Percentiles rank a stretch among this genome's conserved stretches.
Conservation (phyloP, 2,329 filamentous ascomycete species). For the Coniochaeta prunicola region DNA sequence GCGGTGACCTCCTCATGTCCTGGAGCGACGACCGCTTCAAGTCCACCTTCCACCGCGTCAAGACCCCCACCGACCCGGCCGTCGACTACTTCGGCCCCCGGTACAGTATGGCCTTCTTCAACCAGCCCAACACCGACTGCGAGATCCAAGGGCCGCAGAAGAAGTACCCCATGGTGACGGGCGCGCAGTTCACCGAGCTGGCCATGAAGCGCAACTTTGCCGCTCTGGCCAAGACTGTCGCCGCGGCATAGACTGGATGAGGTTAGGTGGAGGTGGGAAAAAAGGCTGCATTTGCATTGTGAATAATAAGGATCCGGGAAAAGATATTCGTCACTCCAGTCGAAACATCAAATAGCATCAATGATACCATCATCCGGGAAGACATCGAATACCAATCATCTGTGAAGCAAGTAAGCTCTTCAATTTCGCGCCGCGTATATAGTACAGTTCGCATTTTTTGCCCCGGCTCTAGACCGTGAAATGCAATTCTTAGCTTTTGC, state of each 20-base stretch:
- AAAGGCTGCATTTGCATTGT: not conserved
- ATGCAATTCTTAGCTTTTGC: not conserved
- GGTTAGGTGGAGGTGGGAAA: not conserved
- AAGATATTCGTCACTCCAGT: no score
- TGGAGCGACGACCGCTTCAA: slow-evolving; percentile 64
- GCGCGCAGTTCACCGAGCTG: slow-evolving; percentile 46
- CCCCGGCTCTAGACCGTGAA: slow-evolving; percentile 1
- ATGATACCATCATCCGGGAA: not conserved
- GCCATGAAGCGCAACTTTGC: slow-evolving; percentile 17
- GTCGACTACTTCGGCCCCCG: slow-evolving; percentile 49
- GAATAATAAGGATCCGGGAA: not conserved
- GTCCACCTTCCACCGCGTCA: slow-evolving; percentile 57
- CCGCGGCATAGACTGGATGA: not conserved
- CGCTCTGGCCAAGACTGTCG: slow-evolving; percentile 8
- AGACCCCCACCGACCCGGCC: slow-evolving; percentile 47
- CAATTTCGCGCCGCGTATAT: not conserved
- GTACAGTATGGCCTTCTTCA: slow-evolving; percentile 61
- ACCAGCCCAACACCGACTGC: slow-evolving; percentile 52
- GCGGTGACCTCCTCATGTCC: slow-evolving; percentile 57
- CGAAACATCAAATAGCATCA: no score
- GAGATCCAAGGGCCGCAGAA: slow-evolving; percentile 52
- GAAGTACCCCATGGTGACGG: slow-evolving; percentile 55
- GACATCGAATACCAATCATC: not conserved
- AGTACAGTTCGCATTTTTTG: slow-evolving; percentile 3
- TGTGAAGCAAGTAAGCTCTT: slow-evolving; percentile 5